Evolutionary conservation across 768 basidiomycete genomes (phyloP).

Genomic region (Plicaturopsis crispa): DNA sequence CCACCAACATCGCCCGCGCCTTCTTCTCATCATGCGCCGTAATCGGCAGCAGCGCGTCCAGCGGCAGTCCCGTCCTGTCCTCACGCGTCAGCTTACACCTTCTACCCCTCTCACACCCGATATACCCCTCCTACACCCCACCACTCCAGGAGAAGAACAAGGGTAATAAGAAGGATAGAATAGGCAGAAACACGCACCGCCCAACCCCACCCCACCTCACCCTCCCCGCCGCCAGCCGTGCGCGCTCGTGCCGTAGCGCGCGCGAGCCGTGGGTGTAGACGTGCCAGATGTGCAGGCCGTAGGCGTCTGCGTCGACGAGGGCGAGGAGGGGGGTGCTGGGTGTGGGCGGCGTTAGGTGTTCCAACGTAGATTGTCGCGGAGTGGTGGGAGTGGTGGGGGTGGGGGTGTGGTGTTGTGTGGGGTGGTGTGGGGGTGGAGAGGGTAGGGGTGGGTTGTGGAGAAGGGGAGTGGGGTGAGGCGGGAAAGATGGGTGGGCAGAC

Average conservation of each 20-base stretch:
- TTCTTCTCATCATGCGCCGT: slow-evolving; percentile 69
- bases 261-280: slow-evolving; percentile 81
- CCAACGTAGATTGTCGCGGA: too few relatives aligned
- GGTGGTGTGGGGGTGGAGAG: slow-evolving; percentile 44
- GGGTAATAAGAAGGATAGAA: too few relatives aligned
- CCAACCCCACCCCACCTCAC: slow-evolving; percentile 79
- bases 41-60: slow-evolving; percentile 63
- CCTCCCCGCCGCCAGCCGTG: slow-evolving; percentile 57
- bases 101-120: too few relatives aligned
- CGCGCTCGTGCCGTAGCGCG: slow-evolving; percentile 62
- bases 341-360: slow-evolving; percentile 2
- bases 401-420: slow-evolving; percentile 48
- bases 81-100: too few relatives aligned
- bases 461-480: background rate
- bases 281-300: slow-evolving; percentile 87
- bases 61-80: too few relatives aligned
- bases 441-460: slow-evolving; percentile 49
- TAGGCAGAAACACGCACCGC: too few relatives aligned
- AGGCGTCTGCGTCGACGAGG: slow-evolving; percentile 87
- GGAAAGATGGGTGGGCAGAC: too few relatives aligned
- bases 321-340: slow-evolving; percentile 68
- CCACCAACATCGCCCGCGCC: too few relatives aligned
- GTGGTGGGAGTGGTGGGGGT: slow-evolving; percentile 62
- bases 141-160: too few relatives aligned
- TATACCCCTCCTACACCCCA: too few relatives aligned